Evolutionary conservation across 306 rosid species (phyloP).

Genomic region (Alnus rubra): DNA sequence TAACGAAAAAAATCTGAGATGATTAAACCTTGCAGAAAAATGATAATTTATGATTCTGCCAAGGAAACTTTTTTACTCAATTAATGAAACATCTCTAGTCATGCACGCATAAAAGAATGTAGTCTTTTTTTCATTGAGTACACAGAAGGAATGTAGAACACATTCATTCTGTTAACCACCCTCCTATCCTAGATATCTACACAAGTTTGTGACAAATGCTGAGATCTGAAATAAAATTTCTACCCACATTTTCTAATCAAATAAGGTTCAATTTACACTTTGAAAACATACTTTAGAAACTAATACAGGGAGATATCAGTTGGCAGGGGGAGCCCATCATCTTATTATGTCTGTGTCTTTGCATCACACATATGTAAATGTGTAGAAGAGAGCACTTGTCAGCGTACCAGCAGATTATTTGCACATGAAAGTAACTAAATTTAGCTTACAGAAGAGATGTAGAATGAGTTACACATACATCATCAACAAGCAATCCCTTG

Average conservation of each 20-base stretch:
- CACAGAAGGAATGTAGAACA: background rate
- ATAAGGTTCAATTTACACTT: background rate
- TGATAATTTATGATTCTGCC: background rate
- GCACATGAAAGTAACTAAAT: conserved; percentile 24
- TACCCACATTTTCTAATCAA: background rate
- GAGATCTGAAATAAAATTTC: background rate
- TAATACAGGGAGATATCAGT: background rate
- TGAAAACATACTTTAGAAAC: background rate
- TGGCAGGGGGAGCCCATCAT: background rate
- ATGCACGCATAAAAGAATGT: background rate
- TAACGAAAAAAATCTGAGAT: background rate
- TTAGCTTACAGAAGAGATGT: conserved; percentile 24
- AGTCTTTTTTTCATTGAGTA: background rate
- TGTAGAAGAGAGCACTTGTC: background rate
- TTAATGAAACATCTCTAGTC: background rate
- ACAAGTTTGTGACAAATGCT: background rate
- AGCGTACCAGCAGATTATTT: conserved; percentile 4
- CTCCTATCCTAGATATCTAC: background rate
- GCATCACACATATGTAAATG: background rate
- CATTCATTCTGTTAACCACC: background rate
- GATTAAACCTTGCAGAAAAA: background rate
- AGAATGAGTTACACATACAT: conserved; percentile 50
- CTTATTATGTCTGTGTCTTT: background rate
- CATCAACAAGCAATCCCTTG: conserved; percentile 94
- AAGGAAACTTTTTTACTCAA: background rate